phyloP scores from a whole-genome alignment of 1,139 yeast genomes.

The Nakaseomyces glabratus region DNA sequence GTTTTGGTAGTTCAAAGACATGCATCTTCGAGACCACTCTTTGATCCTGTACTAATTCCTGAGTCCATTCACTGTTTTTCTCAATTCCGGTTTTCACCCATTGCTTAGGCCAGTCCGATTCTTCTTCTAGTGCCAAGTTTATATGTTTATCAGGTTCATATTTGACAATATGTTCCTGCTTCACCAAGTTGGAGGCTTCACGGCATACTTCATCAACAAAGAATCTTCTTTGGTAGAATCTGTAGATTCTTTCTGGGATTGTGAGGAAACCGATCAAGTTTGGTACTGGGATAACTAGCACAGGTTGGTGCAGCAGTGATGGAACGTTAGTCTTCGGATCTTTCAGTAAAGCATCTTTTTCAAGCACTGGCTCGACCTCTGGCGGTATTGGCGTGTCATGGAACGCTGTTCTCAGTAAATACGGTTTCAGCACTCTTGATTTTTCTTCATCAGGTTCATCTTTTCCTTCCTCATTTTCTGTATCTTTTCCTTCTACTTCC shows the following conservation, averaged over 20 bases:
- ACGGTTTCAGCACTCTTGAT: slow-evolving; percentile 46
- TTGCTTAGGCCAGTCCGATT: slow-evolving; percentile 78
- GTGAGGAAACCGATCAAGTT: slow-evolving; percentile 70
- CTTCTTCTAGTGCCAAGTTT: slow-evolving; percentile 56
- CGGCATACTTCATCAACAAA: slow-evolving; percentile 66
- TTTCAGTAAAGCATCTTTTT: slow-evolving; percentile 22
- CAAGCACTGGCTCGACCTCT: slow-evolving; percentile 36
- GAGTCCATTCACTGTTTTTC: slow-evolving; percentile 81
- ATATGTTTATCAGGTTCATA: slow-evolving; percentile 47
- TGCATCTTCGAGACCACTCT: slow-evolving; percentile 36
- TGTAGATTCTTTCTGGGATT: slow-evolving; percentile 65
- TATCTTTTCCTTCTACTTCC: slow-evolving; percentile 22
- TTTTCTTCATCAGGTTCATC: slow-evolving; percentile 35
- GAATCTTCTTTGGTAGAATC: slow-evolving; percentile 66
- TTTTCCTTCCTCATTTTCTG: slow-evolving; percentile 32
- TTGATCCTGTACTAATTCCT: slow-evolving; percentile 61
- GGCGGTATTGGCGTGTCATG: slow-evolving; percentile 47
- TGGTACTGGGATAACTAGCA: slow-evolving; percentile 64
- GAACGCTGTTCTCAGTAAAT: slow-evolving; percentile 50
- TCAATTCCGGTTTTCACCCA: slow-evolving; percentile 73
- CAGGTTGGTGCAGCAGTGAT: slow-evolving; percentile 62
- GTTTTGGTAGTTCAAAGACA: slow-evolving; percentile 1
- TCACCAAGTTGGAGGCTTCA: slow-evolving; percentile 50
- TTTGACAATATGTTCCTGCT: slow-evolving; percentile 44
- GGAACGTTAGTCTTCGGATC: slow-evolving; percentile 39